Base-by-base conservation (phyloP, 139 green algal genomes). In the Monoraphidium neglectum region DNA sequence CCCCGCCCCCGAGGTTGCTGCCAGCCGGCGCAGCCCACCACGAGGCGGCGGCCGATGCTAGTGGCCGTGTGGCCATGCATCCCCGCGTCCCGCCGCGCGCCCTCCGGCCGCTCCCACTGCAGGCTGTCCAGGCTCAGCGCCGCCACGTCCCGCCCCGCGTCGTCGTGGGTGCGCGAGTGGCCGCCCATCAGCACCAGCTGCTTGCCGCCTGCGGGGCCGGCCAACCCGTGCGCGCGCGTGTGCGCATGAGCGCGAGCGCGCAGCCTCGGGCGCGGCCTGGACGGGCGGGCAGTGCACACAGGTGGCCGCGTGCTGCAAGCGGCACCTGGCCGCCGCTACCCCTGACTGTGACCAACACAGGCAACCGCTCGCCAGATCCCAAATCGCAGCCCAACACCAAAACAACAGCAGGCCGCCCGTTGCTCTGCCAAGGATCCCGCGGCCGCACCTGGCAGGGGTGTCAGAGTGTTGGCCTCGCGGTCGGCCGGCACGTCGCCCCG, bases 171-270 rank as follows among this genome's bases (percentile, higher is more conserved):
- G 61, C 0, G 61, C 61, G 75, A 80, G 30, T 70, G 51, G 43
- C 86, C 86, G 32, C 86, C 86, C 47, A 79, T 83, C 68, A 90
- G 67, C 37, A 90, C 72, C 53, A 90, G 70, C 56, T 84, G 82
- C 86, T 90, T 90, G 78, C 86, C 82, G 4, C 80, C 86, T 87
- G 74, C 35, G 68, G 26, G 23, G 21, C 4, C 26, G 24, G 26
- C 56, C 56, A 32, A 28, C 10, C 23, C 10, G 26, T 21, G 26
- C 56, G 43, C 43, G 43, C 43, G 43, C 43, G 43, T 12, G 43
- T n/a, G 30, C n/a, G 6, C 61, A 68, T 30, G 30, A 40, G 18
- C 15, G 33, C 12, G 60, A 4, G 16, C 15, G 66, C 30, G 62
- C 37, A n/a, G n/a, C n/a, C n/a, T n/a, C n/a, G n/a, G n/a, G n/a